These are phyloP conservation scores for Solidago caesia DNA, from an alignment of 129 eudicot genomes.

Conservation along the genomic window DNA sequence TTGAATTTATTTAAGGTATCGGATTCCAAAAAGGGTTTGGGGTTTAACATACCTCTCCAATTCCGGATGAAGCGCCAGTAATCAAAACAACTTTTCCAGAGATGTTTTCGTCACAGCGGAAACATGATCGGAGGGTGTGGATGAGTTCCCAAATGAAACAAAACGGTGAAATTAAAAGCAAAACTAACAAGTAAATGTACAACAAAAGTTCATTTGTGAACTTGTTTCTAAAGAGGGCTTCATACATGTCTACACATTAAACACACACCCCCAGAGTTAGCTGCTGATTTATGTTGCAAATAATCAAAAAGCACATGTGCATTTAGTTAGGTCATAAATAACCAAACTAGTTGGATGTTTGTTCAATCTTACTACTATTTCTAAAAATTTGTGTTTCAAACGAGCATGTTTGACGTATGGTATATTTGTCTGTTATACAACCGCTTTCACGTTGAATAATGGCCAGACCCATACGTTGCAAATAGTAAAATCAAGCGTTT, in stretches of 20 bases:
- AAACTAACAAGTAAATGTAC: conserved; percentile 19
- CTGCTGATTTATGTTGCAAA: background rate
- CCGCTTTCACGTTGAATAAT: too few relatives aligned
- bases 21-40: background rate
- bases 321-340: too few relatives aligned
- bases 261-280: too few relatives aligned
- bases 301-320: background rate
- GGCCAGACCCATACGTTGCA: too few relatives aligned
- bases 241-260: conserved; percentile 27
- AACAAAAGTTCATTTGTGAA: conserved; percentile 30
- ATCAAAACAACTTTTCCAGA: conserved; percentile 46
- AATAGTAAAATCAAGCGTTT: too few relatives aligned
- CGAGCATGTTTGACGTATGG: too few relatives aligned
- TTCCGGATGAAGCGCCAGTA: conserved; percentile 50
- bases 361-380: too few relatives aligned
- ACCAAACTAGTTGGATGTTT: too few relatives aligned
- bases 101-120: conserved; percentile 29
- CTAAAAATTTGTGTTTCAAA: too few relatives aligned
- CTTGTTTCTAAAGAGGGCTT: conserved; percentile 26
- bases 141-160: conserved; percentile 31
- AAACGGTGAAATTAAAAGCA: conserved; percentile 24
- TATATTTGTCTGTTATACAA: too few relatives aligned
- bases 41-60: conserved; percentile 6
- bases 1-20: background rate
- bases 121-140: conserved; percentile 20